Conservation (phyloP, 2,329 filamentous ascomycete species). For the Alternaria hordeiaustralica region DNA sequence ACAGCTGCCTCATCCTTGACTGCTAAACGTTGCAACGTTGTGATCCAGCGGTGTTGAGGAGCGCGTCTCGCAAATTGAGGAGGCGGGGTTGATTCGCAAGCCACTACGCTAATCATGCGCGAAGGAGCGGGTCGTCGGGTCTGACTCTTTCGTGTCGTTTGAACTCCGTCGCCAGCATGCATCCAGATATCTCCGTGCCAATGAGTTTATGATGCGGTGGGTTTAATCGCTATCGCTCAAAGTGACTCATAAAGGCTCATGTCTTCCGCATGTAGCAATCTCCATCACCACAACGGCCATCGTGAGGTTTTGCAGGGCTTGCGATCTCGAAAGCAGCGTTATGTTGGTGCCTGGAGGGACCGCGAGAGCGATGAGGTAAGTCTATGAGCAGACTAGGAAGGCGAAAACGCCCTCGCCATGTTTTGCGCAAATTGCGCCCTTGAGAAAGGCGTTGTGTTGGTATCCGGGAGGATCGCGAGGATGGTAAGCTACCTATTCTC, state of each 20-base stretch:
- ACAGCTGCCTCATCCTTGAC: background rate
- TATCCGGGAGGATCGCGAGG: background rate
- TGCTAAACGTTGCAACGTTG: background rate
- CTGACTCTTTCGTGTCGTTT: background rate
- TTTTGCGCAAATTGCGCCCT: background rate
- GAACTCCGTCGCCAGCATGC: background rate
- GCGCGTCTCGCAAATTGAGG: background rate
- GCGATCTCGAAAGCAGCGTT: background rate
- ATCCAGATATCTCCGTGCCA: background rate
- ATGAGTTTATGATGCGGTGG: background rate
- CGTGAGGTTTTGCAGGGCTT: background rate
- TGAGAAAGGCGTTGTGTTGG: background rate
- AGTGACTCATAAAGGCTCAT: background rate
- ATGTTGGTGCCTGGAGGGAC: background rate
- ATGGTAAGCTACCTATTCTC: background rate
- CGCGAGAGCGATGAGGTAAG: background rate
- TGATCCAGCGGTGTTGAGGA: background rate
- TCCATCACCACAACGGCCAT: background rate
- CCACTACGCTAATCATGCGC: conserved; percentile 1
- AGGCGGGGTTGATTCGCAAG: background rate
- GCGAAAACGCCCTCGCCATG: background rate
- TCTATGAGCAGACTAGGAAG: background rate
- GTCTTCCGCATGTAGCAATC: background rate
- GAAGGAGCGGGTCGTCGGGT: background rate
- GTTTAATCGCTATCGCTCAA: background rate